Evolutionary conservation across 768 basidiomycete species (phyloP).

Genomic region (Tephrocybe sp.): DNA sequence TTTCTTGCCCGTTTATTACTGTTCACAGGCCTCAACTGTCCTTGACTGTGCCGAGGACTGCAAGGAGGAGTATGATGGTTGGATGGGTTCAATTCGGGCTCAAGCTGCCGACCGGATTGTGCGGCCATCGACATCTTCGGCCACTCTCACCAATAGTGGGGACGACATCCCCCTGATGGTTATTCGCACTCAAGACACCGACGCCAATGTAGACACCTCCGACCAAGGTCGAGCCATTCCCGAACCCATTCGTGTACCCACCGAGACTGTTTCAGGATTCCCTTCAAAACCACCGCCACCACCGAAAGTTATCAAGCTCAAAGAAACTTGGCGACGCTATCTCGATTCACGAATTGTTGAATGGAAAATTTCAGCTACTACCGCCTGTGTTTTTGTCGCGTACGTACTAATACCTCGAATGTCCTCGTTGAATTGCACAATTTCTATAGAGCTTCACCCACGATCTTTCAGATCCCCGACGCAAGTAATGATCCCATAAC

Average conservation of each 20-base stretch:
- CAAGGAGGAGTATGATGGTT: constrained; percentile 13
- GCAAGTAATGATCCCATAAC: constrained; percentile 16
- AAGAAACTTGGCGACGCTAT: constrained; percentile 12
- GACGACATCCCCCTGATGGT: constrained; percentile 2
- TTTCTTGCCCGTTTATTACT: constrained; percentile 11
- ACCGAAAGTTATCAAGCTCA: constrained; percentile 3
- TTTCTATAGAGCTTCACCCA: constrained; percentile 10
- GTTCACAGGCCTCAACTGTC: constrained; percentile 9
- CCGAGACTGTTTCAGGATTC: background rate
- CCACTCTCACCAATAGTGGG: background rate
- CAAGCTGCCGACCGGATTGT: constrained; percentile 3
- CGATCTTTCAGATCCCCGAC: constrained; percentile 15
- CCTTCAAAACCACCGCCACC: constrained; percentile 3
- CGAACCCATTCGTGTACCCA: constrained; percentile 4
- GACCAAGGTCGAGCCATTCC: background rate
- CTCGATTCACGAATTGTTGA: constrained; percentile 14
- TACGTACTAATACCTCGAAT: constrained; percentile 1
- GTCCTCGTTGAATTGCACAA: background rate
- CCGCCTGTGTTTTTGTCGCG: constrained; percentile 17
- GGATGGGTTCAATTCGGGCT: constrained; percentile 7
- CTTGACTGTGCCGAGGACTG: constrained; percentile 6
- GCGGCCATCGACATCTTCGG: background rate
- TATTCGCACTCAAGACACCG: background rate
- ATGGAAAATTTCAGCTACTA: constrained; percentile 14
- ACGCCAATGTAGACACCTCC: background rate